Base-by-base conservation (phyloP, 352 stramenopile genomes). In the Phytophthora ramorum region DNA sequence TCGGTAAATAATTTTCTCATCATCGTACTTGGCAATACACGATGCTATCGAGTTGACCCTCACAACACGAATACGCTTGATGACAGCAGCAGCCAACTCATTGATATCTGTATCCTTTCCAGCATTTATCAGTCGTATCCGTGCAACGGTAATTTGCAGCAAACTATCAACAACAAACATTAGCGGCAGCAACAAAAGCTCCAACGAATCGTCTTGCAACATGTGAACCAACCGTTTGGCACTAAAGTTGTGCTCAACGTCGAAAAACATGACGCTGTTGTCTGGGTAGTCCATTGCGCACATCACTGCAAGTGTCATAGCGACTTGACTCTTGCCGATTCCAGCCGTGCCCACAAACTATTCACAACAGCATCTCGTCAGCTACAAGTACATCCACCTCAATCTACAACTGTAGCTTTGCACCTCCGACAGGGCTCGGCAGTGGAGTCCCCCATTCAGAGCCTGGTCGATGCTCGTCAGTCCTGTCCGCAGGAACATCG, bases 321-420 rank as follows among this genome's bases (percentile, higher is more conserved):
- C 77, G 17, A 81, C 53, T 64, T 95, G 87, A 43, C 76, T 89
- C 63, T 95, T 95, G 40, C 87, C 87, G 28, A 93, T 90, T 7
- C 75, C 83, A 30, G 82, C 69, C n/a, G 83, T 74, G 0, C 87
- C 87, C 20, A 79, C 83, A 58, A 95, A 75, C 87, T 95, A 34
- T 41, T 41, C 14, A 32, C 24, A 45, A 56, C 13, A 66, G 8
- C 16, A 53, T 54, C 45, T 44, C 13, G 45, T 41, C 34, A 63
- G 50, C 43, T 57, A 38, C 14, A 28, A 57, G 12, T n/a, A 48
- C 20, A 19, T 34, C 7, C 35, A 24, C 13, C 34, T 32, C n/a
- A 19, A 28, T 41, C 19, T 60, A 46, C 16, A 17, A n/a, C 2
- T 34, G 28, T 13, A 58, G 17, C 4, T 35, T 32, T 53, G 8